Evolutionary conservation across 208 protist species (phyloP).

Genomic region (Acanthamoeba healyi): DNA sequence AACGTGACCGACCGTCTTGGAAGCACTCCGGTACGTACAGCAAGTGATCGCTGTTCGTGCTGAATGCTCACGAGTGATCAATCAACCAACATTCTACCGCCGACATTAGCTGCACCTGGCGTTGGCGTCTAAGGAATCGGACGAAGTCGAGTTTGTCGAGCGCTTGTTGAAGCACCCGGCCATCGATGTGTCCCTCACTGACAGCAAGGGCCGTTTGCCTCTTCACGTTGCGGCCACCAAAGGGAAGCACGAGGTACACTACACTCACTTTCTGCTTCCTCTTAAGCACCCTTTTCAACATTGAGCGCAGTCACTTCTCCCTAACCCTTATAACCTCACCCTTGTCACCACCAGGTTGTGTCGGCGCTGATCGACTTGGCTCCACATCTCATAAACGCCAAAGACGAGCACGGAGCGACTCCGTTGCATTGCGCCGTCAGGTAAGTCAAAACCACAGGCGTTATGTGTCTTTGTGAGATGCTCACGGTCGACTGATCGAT

Average conservation of each 20-base stretch:
- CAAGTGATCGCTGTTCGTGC: neutral
- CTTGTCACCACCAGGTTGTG: neutral
- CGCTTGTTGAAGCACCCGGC: neutral
- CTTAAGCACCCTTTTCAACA: neutral
- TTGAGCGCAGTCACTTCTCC: neutral
- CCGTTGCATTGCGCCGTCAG: neutral
- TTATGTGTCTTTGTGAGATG: too few relatives aligned
- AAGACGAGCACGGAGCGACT: neutral
- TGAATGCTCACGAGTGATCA: neutral
- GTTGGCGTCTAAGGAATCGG: neutral
- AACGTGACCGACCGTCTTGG: neutral
- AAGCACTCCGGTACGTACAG: neutral
- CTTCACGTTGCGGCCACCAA: neutral
- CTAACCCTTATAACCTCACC: too few relatives aligned
- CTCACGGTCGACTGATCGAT: too few relatives aligned
- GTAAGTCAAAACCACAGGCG: neutral
- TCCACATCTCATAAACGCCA: conserved; percentile 27
- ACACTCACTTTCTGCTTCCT: neutral
- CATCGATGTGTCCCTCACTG: neutral
- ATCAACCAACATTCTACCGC: neutral
- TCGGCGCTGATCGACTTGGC: neutral
- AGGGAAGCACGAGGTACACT: neutral
- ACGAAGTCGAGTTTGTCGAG: conserved; percentile 9
- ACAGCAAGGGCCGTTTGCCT: neutral
- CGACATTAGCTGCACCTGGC: neutral